Evolutionary conservation across 176 grass and related monocot genomes (phyloP), one percentile per base, ranked within the genome.

Genomic region (Avena atlantica): DNA sequence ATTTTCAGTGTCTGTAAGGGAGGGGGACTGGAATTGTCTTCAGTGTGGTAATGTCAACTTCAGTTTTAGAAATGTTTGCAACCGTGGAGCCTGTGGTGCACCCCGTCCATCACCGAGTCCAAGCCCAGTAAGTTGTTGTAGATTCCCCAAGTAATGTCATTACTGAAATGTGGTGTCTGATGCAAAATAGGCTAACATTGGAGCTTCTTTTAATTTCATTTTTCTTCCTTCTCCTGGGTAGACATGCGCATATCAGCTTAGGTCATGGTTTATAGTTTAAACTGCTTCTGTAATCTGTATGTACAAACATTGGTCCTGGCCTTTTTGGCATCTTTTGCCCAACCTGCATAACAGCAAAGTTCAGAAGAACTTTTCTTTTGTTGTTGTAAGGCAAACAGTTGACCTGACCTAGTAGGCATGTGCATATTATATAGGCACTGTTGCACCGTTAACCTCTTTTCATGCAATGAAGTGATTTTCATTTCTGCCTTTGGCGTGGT

Each of bases 31-130:
- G 96, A 98, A 83, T 70, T 98, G 93, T 82, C 78, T 82, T 82
- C 86, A 95, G 86, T 98, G 96, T 83, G 96, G 96, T 89, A 98
- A 98, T 89, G 88, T 95, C 83, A 98, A 98, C 92, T 98, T 98
- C 93, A 94, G 96, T 89, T 98, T 98, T 91, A 98, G 93, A 92
- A 90, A 89, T 84, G 84, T 91, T 82, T 98, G 93, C 88, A 98
- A 98, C 87, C 93, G 92, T 86, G 93, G 96, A 87, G 84, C 90
- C 40, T 98, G 93, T 76, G 92, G 96, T 79, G 91, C 93, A 59
- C 70, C 91, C 64, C 90, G 96, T 67, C 96, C 96, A 17, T 94
- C 96, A 81, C 78, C 88, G 86, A 95, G 96, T 89, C 92, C 89
- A 74, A 94, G 96, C 89, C 96, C 88, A 77, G 96, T 98, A 90